Percentiles rank a stretch among this genome's conserved stretches.
Conservation (phyloP, 305 asterid species). For the Fraxinus dipetala region DNA sequence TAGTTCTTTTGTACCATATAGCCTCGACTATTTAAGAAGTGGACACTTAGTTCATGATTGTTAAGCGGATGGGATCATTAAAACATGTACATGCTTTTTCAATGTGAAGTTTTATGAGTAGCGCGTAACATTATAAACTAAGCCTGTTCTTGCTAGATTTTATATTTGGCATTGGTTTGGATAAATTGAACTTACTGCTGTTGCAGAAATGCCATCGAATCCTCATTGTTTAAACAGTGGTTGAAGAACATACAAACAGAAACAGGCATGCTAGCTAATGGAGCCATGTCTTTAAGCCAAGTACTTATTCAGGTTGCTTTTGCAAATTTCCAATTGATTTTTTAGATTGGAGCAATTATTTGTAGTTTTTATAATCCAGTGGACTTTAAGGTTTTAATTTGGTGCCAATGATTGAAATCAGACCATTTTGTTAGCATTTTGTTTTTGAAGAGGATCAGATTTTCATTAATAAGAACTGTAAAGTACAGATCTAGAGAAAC, state of each 20-base stretch:
- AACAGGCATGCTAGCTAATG: slow-evolving; percentile 63
- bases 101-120: background rate
- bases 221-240: slow-evolving; percentile 80
- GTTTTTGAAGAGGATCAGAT: background rate
- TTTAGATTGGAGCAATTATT: slow-evolving; percentile 9
- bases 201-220: slow-evolving; percentile 80
- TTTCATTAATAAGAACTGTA: background rate
- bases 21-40: background rate
- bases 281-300: slow-evolving; percentile 57
- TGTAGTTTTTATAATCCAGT: background rate
- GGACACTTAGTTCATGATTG: slow-evolving; percentile 3
- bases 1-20: background rate
- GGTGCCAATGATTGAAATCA: background rate
- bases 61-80: background rate
- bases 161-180: background rate
- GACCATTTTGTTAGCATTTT: background rate
- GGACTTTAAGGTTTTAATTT: background rate
- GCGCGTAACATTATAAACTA: background rate
- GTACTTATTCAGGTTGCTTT: slow-evolving; percentile 71
- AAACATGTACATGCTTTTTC: background rate
- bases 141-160: background rate
- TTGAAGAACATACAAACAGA: slow-evolving; percentile 65
- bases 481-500: background rate
- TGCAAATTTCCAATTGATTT: background rate
- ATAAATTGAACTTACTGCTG: slow-evolving; percentile 9